Conservation (phyloP, 768 basidiomycete genomes). For the Boletus pseudo-olivaceus region DNA sequence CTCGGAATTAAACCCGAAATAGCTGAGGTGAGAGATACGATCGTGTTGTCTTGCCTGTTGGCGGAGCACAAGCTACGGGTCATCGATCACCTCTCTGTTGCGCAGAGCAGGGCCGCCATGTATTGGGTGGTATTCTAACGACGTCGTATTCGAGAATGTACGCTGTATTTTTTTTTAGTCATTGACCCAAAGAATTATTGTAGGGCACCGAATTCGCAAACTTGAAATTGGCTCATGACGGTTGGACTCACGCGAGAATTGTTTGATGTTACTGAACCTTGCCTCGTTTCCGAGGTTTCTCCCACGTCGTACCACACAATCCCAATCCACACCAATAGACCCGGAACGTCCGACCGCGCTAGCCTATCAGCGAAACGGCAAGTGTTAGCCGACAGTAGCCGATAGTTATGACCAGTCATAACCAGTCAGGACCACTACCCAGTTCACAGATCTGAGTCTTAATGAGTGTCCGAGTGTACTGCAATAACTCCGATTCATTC, state of each 20-base stretch:
- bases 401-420: too few relatives aligned
- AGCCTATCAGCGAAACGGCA: background rate
- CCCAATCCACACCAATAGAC: background rate
- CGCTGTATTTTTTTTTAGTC: background rate
- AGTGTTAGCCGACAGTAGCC: too few relatives aligned
- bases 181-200: background rate
- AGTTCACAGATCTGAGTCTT: too few relatives aligned
- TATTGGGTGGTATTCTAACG: background rate
- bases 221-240: background rate
- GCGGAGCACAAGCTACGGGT: constrained; percentile 11
- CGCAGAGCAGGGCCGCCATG: background rate
- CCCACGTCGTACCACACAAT: too few relatives aligned
- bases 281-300: background rate
- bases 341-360: background rate
- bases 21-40: constrained; percentile 7
- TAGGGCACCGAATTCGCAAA: background rate
- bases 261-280: background rate
- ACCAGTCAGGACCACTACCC: too few relatives aligned
- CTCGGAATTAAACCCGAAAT: constrained; percentile 16
- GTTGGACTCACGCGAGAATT: background rate
- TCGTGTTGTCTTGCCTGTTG: constrained; percentile 22
- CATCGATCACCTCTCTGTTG: background rate
- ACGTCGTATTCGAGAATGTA: background rate
- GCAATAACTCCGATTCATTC: background rate
- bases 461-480: background rate